Conservation (phyloP, 306 rosid genomes). For the Fagus crenata region DNA sequence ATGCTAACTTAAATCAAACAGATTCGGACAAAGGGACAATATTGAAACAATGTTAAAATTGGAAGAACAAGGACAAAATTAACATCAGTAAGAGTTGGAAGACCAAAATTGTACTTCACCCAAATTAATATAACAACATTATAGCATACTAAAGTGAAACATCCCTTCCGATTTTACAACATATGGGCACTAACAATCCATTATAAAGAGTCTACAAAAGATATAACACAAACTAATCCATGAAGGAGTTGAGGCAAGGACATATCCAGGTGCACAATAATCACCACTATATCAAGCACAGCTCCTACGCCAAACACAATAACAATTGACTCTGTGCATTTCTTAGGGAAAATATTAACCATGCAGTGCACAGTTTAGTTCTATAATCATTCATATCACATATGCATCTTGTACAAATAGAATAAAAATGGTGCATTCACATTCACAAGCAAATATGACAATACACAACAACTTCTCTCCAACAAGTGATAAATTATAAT, state of each 20-base stretch:
- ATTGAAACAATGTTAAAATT: too few species aligned
- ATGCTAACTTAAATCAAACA: too few species aligned
- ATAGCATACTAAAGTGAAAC: neutral
- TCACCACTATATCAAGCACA: neutral
- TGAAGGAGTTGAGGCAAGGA: neutral
- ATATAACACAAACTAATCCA: neutral
- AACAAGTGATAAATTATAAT: neutral
- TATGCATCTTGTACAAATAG: neutral
- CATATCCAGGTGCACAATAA: neutral
- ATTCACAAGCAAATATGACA: neutral
- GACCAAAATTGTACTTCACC: too few species aligned
- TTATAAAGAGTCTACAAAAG: neutral
- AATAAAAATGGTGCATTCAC: neutral
- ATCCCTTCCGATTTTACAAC: neutral
- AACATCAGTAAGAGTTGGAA: too few species aligned
- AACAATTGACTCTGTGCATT: neutral
- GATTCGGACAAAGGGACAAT: too few species aligned
- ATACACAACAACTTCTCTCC: neutral
- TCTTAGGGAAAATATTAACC: neutral
- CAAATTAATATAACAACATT: too few species aligned
- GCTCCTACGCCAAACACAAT: neutral
- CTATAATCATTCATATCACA: neutral
- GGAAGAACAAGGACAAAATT: too few species aligned
- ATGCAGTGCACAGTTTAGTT: neutral
- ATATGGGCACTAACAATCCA: too few species aligned